Base-by-base conservation (phyloP, 2,329 filamentous ascomycete genomes). In the Fusarium tricinctum region DNA sequence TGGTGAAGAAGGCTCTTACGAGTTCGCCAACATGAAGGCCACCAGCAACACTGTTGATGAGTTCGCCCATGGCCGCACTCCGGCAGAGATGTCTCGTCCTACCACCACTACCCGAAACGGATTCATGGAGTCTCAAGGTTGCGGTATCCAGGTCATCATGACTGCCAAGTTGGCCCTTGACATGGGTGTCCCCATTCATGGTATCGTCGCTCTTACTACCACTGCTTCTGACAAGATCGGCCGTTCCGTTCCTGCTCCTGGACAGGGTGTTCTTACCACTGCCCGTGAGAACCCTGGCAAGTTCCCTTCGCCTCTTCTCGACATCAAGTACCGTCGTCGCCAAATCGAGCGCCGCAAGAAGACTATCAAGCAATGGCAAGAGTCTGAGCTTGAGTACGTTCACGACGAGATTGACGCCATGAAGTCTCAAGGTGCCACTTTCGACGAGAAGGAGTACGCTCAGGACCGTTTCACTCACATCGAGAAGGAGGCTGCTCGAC, bases 11-110 rank as follows among this genome's bases (percentile, higher is more conserved):
- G 97, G 96, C 52, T 99, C 96, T 2, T 99, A 97, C 77, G 96
- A 99, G 81, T 99, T 99, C 79, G 96, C 96, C 85, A 99, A 99
- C 86, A 99, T 99, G 96, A 97, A 97, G 83, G 96, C 96, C 62
- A 99, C 96, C 57, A 97, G 94, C 87, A 99, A 98, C 78, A 94
- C 95, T 26, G 92, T 97, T 65, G 94, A 98, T 73, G 97, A 99
- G 80, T 93, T 99, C 74, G 93, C 90, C 12, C 96, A 98, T 76
- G 96, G 96, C 47, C 93, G 96, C 71, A 98, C 96, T 49, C 95
- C 96, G 14, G 89, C 91, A 80, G 96, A 99, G 82, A 99, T 99
- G 96, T 99, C 97, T 32, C 91, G 96, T 66, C 96, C 96, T 6
- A 97, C 94, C 7, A 99, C 96, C 44, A 99, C 96, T 5, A 99